Base-by-base conservation (phyloP, 331 rosid species). In the Pyrus hybrid region DNA sequence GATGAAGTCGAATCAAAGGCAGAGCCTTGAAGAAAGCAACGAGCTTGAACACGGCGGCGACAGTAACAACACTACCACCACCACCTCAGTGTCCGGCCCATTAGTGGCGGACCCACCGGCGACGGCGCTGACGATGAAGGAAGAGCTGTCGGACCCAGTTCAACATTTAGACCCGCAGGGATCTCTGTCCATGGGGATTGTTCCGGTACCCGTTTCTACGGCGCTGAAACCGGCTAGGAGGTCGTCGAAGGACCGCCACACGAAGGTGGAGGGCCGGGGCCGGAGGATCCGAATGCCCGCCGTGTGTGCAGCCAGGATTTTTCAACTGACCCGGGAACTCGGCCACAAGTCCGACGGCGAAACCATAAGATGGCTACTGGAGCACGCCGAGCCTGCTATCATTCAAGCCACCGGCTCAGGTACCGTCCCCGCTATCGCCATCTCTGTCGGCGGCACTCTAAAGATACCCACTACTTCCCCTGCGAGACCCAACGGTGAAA, bases 281-380 rank as follows among this genome's bases (percentile, higher is more conserved):
- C 88, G 98, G 73, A 86, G 98, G 82, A 73, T 93, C 51, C 89
- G 98, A 68, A 87, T 93, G 90, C 98, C 98, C 72, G 94, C 96
- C 30, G 51, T 89, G 2, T 88, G 96, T 58, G 98, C 98, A 20
- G 96, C 96, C 18, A 83, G 98, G 62, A 87, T 93, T 51, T 93
- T 90, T 79, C 98, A 93, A 76, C 82, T 93, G 78, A 93, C 98
- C 0, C 73, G 91, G 14, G 98, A 90, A 63, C 85, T 93, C 0
- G 96, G 93, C 4, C 96, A 82, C 82, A 93, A 86, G 72, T 87
- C 98, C 21, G 98, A 93, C 70, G 98, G 98, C 18, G 96, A 93
- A 74, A 93, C 98, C 69, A 89, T 93, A 57, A 76, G 93, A 82
- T 93, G 98, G 98, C 70, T 93, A 4, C 84, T 93, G 1, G 93